phyloP scores from a whole-genome alignment of 1,284 basidiomycete species.

The Ceratobasidium sp. region DNA sequence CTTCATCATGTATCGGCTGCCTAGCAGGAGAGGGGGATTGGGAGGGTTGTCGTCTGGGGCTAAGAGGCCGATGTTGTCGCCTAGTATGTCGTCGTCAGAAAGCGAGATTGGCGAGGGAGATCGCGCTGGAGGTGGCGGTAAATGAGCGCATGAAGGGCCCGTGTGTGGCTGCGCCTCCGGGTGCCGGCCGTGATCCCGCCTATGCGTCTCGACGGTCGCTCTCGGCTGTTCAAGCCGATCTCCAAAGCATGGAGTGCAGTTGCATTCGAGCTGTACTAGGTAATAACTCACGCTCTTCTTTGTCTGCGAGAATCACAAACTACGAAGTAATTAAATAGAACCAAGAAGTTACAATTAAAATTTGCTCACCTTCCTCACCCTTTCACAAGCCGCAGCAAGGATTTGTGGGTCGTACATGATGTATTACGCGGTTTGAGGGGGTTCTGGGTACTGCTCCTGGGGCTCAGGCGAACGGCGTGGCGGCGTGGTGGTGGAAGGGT shows the following conservation, averaged over 20 bases:
- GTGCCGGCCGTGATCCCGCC: neutral
- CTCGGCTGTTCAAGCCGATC: neutral
- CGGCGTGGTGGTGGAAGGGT: neutral
- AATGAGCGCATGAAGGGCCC: too few relatives aligned
- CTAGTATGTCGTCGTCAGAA: too few relatives aligned
- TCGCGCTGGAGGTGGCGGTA: too few relatives aligned
- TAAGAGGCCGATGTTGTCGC: too few relatives aligned
- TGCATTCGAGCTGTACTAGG: neutral
- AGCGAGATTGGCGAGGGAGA: too few relatives aligned
- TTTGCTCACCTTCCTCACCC: neutral
- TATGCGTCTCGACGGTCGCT: neutral
- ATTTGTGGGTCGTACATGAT: neutral
- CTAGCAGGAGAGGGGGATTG: neutral
- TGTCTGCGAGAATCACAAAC: too few relatives aligned
- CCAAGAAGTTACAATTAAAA: too few relatives aligned
- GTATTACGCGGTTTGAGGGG: accelerated
- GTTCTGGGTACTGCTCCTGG: too few relatives aligned
- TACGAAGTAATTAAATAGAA: too few relatives aligned
- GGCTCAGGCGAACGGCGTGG: neutral
- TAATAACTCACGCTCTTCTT: neutral
- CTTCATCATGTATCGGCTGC: neutral
- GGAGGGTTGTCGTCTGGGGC: too few relatives aligned
- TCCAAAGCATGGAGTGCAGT: neutral
- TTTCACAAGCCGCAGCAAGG: neutral
- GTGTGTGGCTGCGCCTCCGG: too few relatives aligned